A percentile compares a stretch with the other conserved stretches of the same genome.
These are phyloP conservation scores for Olyra latifolia DNA, from an alignment of 176 grass and related monocot species.

Conservation along the genomic window DNA sequence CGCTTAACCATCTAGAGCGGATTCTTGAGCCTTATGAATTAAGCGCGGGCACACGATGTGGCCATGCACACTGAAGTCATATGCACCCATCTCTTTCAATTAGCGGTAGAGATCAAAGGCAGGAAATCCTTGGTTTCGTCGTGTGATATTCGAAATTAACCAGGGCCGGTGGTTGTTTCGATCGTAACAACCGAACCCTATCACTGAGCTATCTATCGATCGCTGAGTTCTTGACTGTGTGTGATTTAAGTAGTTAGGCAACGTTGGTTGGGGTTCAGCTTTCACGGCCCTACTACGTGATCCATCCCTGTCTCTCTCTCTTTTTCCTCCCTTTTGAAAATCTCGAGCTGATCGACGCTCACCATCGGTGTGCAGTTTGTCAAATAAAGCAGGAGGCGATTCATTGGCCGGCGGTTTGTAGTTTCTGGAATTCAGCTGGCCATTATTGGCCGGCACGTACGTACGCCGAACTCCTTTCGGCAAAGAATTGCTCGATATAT, in stretches of 20 bases:
- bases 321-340: neutral
- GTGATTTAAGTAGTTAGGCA: neutral
- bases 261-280: neutral
- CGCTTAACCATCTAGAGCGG: too few species aligned
- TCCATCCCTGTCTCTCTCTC: neutral
- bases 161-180: too few species aligned
- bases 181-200: too few species aligned
- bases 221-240: neutral
- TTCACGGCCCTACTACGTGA: neutral
- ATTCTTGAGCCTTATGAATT: too few species aligned
- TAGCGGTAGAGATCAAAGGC: too few species aligned
- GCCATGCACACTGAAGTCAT: too few species aligned
- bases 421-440: neutral
- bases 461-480: neutral
- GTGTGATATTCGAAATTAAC: too few species aligned
- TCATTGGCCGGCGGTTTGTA: neutral
- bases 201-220: too few species aligned
- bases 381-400: neutral
- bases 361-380: neutral
- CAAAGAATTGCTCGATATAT: neutral
- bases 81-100: too few species aligned
- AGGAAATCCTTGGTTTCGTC: too few species aligned
- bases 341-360: neutral
- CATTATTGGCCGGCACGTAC: neutral
- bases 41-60: too few species aligned